phyloP scores from a whole-genome alignment of 192 early-diverging fungal species.

The Coemansia sp. region DNA sequence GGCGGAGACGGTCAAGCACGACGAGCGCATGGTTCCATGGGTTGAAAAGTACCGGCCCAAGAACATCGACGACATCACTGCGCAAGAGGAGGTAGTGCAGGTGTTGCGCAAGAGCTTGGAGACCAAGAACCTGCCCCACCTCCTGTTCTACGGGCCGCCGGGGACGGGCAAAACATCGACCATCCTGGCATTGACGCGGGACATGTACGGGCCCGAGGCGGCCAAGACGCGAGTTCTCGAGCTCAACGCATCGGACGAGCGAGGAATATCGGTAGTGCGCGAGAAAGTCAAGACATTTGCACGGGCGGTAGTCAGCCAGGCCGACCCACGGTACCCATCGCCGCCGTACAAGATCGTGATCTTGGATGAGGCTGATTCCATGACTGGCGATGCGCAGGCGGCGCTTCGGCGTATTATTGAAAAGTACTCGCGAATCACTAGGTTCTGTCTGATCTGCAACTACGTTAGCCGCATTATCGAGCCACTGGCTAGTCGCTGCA shows the following conservation, averaged over 20 bases:
- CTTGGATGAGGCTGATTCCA: constrained; percentile 95
- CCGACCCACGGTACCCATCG: constrained; percentile 43
- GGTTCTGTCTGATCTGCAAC: constrained; percentile 85
- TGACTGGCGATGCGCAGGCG: constrained; percentile 92
- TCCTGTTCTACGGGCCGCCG: constrained; percentile 96
- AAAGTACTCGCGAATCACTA: constrained; percentile 84
- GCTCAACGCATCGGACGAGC: constrained; percentile 96
- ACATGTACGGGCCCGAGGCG: constrained; percentile 68
- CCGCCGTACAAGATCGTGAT: constrained; percentile 97
- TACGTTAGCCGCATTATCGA: constrained; percentile 79
- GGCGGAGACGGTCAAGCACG: neutral
- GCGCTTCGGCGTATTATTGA: constrained; percentile 94
- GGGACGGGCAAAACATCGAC: constrained; percentile 98
- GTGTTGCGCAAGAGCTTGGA: constrained; percentile 82
- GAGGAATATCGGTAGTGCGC: constrained; percentile 90
- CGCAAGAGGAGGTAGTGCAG: constrained; percentile 85
- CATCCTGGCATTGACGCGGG: constrained; percentile 79
- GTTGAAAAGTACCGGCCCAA: constrained; percentile 95
- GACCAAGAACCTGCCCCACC: constrained; percentile 91
- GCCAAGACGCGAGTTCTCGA: constrained; percentile 82
- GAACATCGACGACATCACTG: constrained; percentile 78
- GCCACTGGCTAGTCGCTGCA: constrained; percentile 88
- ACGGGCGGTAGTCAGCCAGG: constrained; percentile 58
- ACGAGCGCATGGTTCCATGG: constrained; percentile 62
- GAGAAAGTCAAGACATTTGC: constrained; percentile 96